These are phyloP conservation scores for Bipolaris sorokiniana DNA, from an alignment of 2,329 filamentous ascomycete species.

Conservation along the genomic window DNA sequence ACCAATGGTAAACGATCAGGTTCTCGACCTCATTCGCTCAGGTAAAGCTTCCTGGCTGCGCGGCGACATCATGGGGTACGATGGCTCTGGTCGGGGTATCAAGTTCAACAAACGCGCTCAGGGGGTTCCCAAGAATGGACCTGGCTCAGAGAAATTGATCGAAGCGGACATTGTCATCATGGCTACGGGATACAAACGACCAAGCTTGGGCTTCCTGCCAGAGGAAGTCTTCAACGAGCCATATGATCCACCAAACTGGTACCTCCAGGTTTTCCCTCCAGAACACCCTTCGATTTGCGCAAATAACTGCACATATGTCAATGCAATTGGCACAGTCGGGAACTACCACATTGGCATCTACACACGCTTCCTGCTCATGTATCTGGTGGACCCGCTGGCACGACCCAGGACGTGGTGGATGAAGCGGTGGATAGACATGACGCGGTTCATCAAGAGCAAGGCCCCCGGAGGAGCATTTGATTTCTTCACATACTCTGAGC, in stretches of 20 bases:
- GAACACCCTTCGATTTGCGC: constrained; percentile 74
- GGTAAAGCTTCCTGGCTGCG: constrained; percentile 80
- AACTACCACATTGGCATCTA: constrained; percentile 93
- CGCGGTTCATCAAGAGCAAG: constrained; percentile 69
- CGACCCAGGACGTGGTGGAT: constrained; percentile 76
- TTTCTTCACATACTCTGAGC: constrained; percentile 86
- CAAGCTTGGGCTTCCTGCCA: constrained; percentile 75
- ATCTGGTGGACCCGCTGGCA: constrained; percentile 77
- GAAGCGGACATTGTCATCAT: constrained; percentile 79
- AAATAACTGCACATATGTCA: constrained; percentile 84
- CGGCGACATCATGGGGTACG: constrained; percentile 75
- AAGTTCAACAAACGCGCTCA: constrained; percentile 72
- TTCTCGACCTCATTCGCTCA: constrained; percentile 75
- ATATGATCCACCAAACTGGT: constrained; percentile 84
- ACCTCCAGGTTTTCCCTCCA: constrained; percentile 84
- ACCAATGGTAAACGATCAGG: constrained; percentile 84
- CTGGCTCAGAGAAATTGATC: constrained; percentile 69
- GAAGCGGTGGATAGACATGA: constrained; percentile 87
- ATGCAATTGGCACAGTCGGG: constrained; percentile 80
- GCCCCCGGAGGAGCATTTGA: constrained; percentile 77
- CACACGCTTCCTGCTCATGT: constrained; percentile 85
- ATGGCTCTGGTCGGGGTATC: constrained; percentile 68
- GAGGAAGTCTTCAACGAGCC: constrained; percentile 73
- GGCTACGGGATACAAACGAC: constrained; percentile 81
- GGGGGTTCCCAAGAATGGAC: constrained; percentile 77